Conservation (phyloP, 164 flowering plant genomes). For the Brasenia schreberi region DNA sequence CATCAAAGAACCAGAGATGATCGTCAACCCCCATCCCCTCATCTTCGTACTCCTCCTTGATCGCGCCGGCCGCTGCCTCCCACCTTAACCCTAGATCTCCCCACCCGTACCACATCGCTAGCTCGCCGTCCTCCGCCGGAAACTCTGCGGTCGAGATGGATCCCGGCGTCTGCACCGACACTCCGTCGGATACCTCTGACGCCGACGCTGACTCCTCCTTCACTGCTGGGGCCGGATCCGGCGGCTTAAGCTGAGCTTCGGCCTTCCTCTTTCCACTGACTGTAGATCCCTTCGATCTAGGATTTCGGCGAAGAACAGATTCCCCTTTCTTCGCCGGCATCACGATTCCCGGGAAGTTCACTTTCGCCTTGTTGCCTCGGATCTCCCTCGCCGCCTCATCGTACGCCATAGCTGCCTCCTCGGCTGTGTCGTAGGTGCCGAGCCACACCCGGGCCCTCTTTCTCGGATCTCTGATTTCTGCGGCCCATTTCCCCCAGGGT, state of each 20-base stretch:
- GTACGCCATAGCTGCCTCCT: constrained; percentile 91
- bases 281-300: background rate
- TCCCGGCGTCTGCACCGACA: background rate
- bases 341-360: constrained; percentile 45
- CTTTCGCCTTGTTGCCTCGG: constrained; percentile 85
- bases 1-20: background rate
- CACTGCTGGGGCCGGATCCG: background rate
- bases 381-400: constrained; percentile 79
- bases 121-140: background rate
- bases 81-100: background rate
- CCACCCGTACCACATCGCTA: background rate
- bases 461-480: constrained; percentile 90
- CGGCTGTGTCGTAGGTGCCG: constrained; percentile 88
- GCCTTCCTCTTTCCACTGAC: background rate
- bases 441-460: constrained; percentile 94
- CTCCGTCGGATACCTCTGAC: background rate
- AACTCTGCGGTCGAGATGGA: background rate
- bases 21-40: background rate
- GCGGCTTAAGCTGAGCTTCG: background rate
- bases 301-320: background rate
- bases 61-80: background rate
- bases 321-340: background rate
- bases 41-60: background rate
- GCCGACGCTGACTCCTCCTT: background rate
- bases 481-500: constrained; percentile 97